Base-by-base conservation (phyloP, 2,329 filamentous ascomycete genomes). In the Aspergillus niger region DNA sequence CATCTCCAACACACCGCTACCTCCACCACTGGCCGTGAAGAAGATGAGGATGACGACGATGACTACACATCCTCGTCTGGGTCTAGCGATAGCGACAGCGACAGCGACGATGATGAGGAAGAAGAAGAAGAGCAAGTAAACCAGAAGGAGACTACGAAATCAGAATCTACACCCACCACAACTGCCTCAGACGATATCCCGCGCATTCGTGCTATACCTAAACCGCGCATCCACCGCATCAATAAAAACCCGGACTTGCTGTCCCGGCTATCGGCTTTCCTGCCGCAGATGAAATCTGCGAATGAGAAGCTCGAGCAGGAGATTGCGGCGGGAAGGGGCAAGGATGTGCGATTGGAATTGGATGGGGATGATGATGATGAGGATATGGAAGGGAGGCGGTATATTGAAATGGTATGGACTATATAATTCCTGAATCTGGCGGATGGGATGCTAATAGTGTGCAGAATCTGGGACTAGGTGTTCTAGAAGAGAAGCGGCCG, bases 401-500 rank as follows among this genome's bases (percentile, higher is more conserved):
- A 79, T 63, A 78, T 80, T 60, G 77, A 80, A 61, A 79, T 80
- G 76, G 75, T 76, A 69, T 24, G 73, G 62, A 47, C 10, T 30
- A n/a, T 41, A 47, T 57, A 32, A 22, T n/a, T 49, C n/a, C 8
- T 26, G 47, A 26, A 1, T 39, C 28, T 36, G 17, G 11, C 24
- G 11, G 11, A 38, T 11, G 8, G 48, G 24, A 36, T 41, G 38
- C 44, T 57, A 11, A 32, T 53, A 3, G 15, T 55, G 39, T 60
- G 49, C 43, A 79, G 77, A 76, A 81, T 59, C 70, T 81, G 50
- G 77, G 78, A 5, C 65, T 81, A 10, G 79, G 79, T 8, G 79
- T 81, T 5, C 66, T 81, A 20, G 76, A 79, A 67, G 77, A 80
- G 61, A 75, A 75, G 57, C 69, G 64, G 17, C 58, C 57, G 5